phyloP scores from a whole-genome alignment of 176 grass and related monocot genomes.

The Cenchrus fungigraminus region DNA sequence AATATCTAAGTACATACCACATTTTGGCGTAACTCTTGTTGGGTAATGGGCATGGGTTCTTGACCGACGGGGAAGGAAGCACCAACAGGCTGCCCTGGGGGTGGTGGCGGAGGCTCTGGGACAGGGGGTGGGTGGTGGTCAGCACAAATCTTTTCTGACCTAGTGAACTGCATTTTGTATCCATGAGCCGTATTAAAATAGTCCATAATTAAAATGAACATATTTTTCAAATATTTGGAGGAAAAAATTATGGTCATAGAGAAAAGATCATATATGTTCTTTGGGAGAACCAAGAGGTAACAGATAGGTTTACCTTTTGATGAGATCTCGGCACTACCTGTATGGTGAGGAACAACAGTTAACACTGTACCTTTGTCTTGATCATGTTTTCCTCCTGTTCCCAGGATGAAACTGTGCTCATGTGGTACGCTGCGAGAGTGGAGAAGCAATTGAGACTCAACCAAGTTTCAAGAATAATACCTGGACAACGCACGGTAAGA shows the following conservation, averaged over 20 bases:
- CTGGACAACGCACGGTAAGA: slow-evolving; percentile 80
- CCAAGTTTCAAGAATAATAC: slow-evolving; percentile 83
- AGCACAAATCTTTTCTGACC: too few relatives aligned
- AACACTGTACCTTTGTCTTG: background rate
- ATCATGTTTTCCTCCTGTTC: slow-evolving; percentile 31
- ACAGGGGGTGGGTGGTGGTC: too few relatives aligned
- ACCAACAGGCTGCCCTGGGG: too few relatives aligned
- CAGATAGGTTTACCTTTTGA: background rate
- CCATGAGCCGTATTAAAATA: background rate
- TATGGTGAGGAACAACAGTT: background rate
- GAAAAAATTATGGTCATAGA: background rate
- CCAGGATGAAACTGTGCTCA: slow-evolving; percentile 68
- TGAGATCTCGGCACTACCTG: background rate
- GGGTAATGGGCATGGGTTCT: too few relatives aligned
- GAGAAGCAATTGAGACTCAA: slow-evolving; percentile 70
- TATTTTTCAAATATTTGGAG: background rate
- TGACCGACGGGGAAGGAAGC: too few relatives aligned
- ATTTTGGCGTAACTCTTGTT: too few relatives aligned
- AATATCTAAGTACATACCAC: too few relatives aligned
- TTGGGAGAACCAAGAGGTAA: background rate
- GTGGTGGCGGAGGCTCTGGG: too few relatives aligned
- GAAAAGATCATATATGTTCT: background rate
- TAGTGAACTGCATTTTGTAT: background rate
- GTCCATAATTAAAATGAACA: slow-evolving; percentile 1
- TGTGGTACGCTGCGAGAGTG: slow-evolving; percentile 72